A percentile compares a stretch with the other conserved stretches of the same genome.
Conservation (phyloP, 2,329 filamentous ascomycete species). For the Apiospora hydei region DNA sequence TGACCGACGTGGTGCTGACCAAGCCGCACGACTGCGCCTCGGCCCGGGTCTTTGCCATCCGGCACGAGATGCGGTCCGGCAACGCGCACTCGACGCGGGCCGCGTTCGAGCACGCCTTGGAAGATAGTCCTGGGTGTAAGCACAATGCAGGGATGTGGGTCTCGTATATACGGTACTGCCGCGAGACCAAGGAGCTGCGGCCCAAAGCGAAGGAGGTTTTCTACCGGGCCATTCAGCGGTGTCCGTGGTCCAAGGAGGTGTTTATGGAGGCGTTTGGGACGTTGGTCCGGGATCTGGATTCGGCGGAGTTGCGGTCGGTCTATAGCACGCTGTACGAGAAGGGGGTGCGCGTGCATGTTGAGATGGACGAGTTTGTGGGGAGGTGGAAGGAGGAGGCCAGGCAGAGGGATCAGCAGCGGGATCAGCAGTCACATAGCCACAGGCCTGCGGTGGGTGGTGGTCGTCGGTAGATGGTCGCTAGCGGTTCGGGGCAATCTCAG, state of each 20-base stretch:
- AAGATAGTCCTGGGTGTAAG: slow-evolving; percentile 45
- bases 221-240: slow-evolving; percentile 46
- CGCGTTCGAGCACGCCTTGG: slow-evolving; percentile 61
- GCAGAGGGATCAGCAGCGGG: background rate
- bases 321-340: slow-evolving; percentile 56
- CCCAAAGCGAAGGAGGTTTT: slow-evolving; percentile 40
- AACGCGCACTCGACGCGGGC: slow-evolving; percentile 57
- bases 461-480: background rate
- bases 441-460: background rate
- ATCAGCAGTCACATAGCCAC: background rate
- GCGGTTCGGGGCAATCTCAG: no score
- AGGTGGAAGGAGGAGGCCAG: slow-evolving; percentile 35
- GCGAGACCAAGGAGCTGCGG: slow-evolving; percentile 35
- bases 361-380: slow-evolving; percentile 57
- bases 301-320: slow-evolving; percentile 56
- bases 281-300: slow-evolving; percentile 53
- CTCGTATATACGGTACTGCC: slow-evolving; percentile 57
- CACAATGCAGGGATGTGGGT: slow-evolving; percentile 56
- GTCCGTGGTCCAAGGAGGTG: slow-evolving; percentile 52
- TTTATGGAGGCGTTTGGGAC: slow-evolving; percentile 61
- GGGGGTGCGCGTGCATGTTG: slow-evolving; percentile 58
- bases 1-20: slow-evolving; percentile 60
- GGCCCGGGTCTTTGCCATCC: slow-evolving; percentile 57
- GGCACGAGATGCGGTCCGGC: slow-evolving; percentile 56
- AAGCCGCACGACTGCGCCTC: slow-evolving; percentile 48